Base-by-base conservation (phyloP, 1,284 basidiomycete genomes). In the Neolentinus lepideus region DNA sequence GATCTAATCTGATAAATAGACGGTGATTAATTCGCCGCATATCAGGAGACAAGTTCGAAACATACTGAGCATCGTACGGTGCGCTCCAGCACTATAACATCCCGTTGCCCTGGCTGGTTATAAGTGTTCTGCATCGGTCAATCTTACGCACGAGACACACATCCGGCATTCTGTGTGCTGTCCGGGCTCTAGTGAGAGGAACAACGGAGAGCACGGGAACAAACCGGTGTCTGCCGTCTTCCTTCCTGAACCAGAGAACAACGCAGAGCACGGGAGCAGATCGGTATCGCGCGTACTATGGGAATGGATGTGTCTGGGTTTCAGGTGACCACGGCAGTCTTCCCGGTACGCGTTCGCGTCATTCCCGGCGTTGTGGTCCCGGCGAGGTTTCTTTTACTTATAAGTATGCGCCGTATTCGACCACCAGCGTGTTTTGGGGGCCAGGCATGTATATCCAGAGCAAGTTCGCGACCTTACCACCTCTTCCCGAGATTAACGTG, bases 401-500 rank as follows among this genome's bases (percentile, higher is more conserved):
- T 31, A 25, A 53, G 36, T n/a, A 35, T 22, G 31, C 31, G 22
- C 4, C n/a, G 38, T 45, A 12, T 4, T 21, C 35, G 6, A n/a
- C 38, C 12, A 43, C 38, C 35, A 43, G 22, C 4, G 25, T 19
- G 36, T 50, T 21, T 26, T 4, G 9, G 24, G 6, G 11, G 27
- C 27, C 6, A 50, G 47, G 27, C 11, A 75, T 75, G 73, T 59
- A 71, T 60, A 54, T 77, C 65, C 71, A 69, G 55, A 73, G 75
- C 29, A 66, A 65, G 31, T 78, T 63, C 57, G 71, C 71, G 6
- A 65, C 68, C 1, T 43, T 71, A 0, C 75, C 77, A 24, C 53
- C 58, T 0, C 35, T 70, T 1, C 71, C 79, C 8, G 75, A 79
- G 26, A 63, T 71, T 25, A 90, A 90, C 62, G 71, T 77, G 27